Evolutionary conservation across 345 rosid genomes (phyloP).

Genomic region (Draba incana): DNA sequence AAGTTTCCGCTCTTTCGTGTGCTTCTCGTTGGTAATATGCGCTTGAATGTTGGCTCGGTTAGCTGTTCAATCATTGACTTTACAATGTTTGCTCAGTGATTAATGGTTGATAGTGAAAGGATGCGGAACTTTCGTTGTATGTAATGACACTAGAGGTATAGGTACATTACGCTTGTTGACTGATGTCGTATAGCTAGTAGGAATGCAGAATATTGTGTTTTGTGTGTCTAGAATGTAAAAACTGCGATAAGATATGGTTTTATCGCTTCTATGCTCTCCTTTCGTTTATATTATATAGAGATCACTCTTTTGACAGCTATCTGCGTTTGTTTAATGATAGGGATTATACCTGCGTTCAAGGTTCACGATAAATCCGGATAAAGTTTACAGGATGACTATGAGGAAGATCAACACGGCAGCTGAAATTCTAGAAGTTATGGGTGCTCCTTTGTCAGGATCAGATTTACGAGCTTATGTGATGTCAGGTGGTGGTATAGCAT

Average conservation of each 20-base stretch:
- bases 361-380: slow-evolving; percentile 79
- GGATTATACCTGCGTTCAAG: slow-evolving; percentile 78
- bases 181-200: background rate
- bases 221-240: background rate
- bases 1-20: slow-evolving; percentile 39
- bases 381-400: slow-evolving; percentile 88
- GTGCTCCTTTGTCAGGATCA: slow-evolving; percentile 88
- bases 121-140: slow-evolving; percentile 1
- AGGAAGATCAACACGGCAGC: slow-evolving; percentile 78
- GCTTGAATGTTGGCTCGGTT: background rate
- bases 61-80: background rate
- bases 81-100: background rate
- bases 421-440: slow-evolving; percentile 93
- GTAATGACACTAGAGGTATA: background rate
- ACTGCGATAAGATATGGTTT: background rate
- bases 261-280: background rate
- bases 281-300: background rate
- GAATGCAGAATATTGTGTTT: background rate
- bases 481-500: slow-evolving; percentile 78
- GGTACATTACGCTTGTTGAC: slow-evolving; percentile 12
- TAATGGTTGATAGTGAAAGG: slow-evolving; percentile 19
- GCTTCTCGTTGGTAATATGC: background rate
- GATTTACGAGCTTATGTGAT: slow-evolving; percentile 85
- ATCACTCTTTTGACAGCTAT: slow-evolving; percentile 2
- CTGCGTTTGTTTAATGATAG: slow-evolving; percentile 42